phyloP scores from a whole-genome alignment of 164 flowering plant genomes.

The Vitis cinerea region DNA sequence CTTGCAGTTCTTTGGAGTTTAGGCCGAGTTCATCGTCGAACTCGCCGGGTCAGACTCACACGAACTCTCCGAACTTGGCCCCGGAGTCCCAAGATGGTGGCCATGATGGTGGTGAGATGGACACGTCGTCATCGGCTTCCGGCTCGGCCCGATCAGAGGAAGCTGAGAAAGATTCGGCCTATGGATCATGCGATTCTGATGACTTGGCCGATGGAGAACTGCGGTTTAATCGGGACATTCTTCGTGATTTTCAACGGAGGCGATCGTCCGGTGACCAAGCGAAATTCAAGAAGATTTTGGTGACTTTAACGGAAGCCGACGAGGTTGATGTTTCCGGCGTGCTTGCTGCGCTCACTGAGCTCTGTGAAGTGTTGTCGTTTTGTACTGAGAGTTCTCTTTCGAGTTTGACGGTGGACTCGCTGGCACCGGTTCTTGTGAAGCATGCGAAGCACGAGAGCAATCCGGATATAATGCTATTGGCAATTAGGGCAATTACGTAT shows the following conservation, averaged over 20 bases:
- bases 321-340: constrained; percentile 43
- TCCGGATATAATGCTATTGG: constrained; percentile 73
- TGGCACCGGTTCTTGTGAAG: constrained; percentile 62
- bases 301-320: constrained; percentile 33
- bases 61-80: constrained; percentile 22
- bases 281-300: constrained; percentile 43
- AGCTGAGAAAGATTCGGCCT: constrained; percentile 53
- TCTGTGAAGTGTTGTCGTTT: constrained; percentile 79
- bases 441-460: constrained; percentile 53
- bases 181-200: constrained; percentile 74
- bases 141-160: constrained; percentile 57
- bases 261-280: constrained; percentile 43
- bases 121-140: constrained; percentile 63
- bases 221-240: constrained; percentile 12
- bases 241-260: constrained; percentile 40
- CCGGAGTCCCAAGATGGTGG: constrained; percentile 43
- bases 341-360: constrained; percentile 62
- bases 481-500: constrained; percentile 83
- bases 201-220: constrained; percentile 13
- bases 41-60: constrained; percentile 35
- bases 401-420: constrained; percentile 33
- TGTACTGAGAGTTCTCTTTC: constrained; percentile 56
- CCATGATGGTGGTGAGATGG: constrained; percentile 28
- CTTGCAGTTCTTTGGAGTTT: constrained; percentile 65
- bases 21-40: constrained; percentile 63